Evolutionary conservation across 495 filamentous ascomycete species (phyloP).

Genomic region (Paragyromitra xinjiangensis): DNA sequence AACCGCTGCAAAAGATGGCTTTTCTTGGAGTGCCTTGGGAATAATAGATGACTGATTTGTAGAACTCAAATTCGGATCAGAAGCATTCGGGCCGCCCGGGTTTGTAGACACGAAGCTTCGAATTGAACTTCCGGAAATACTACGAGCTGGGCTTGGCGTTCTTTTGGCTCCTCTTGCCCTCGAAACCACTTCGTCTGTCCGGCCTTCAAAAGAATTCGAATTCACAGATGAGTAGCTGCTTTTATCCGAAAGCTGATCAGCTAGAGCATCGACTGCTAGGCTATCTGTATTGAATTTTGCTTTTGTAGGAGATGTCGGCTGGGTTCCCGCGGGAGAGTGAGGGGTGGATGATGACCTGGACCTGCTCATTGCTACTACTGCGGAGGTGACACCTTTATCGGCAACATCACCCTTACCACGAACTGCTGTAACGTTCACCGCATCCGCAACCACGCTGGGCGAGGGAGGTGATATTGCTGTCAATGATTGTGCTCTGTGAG

Average conservation of each 20-base stretch:
- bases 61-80: conserved; percentile 33
- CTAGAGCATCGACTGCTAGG: conserved; percentile 30
- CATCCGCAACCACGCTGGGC: conserved; percentile 55
- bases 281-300: conserved; percentile 33
- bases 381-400: conserved; percentile 49
- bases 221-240: conserved; percentile 56
- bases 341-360: conserved; percentile 52
- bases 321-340: conserved; percentile 52
- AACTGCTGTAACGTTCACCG: conserved; percentile 56
- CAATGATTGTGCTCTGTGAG: conserved; percentile 45
- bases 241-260: conserved; percentile 45
- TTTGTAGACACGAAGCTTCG: conserved; percentile 57
- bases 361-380: conserved; percentile 53
- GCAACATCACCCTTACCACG: conserved; percentile 48
- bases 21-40: conserved; percentile 55
- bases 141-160: conserved; percentile 57
- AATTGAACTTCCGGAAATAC: conserved; percentile 62
- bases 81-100: conserved; percentile 44
- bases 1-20: conserved; percentile 66
- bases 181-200: conserved; percentile 46
- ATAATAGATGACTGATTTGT: conserved; percentile 38
- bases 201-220: conserved; percentile 44
- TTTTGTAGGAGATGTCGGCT: conserved; percentile 43
- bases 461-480: conserved; percentile 54
- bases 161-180: conserved; percentile 32